Base-by-base conservation (phyloP, 176 grass and related monocot species). In the Aechmea fasciata region DNA sequence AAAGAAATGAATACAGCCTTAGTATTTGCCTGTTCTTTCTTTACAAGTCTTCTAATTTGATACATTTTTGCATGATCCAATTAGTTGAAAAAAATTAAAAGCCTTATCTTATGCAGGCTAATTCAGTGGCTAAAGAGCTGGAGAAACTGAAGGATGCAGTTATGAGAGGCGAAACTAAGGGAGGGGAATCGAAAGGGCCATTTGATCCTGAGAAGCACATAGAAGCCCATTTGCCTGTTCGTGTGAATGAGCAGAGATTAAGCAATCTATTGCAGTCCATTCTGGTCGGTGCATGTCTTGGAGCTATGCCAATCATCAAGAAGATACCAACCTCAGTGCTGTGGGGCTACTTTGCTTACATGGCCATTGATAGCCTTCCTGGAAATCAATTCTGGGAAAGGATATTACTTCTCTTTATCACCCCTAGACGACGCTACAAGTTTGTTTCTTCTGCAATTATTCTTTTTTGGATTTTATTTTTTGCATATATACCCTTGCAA, bases 301-400 rank as follows among this genome's bases (percentile, higher is more conserved):
- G 81, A 66, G 88, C 86, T 17, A 97, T 90, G 89, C 93, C 93
- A 11, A 68, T 90, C 19, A 90, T 97, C 77, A 92, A 68, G 72
- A 81, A 70, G 79, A 83, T 97, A 82, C 93, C 93, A 0, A 90
- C 86, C 53, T 92, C 93, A 0, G 89, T 90, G 23, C 82, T 97
- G 62, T 97, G 93, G 93, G 93, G 93, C 24, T 97, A 97, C 72
- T 97, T 97, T 67, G 93, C 93, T 3, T 97, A 97, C 23, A 97
- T 97, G 93, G 93, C 89, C 64, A 85, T 90, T 61, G 89, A 97
- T 51, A 92, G 83, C 77, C 79, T 97, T 66, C 93, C 93, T 73
- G 93, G 93, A 71, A 97, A 90, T 74, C 93, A 97, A 62, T 92
- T 97, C 78, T 97, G 83, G 88, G 93, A 92, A 79, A 92, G 93